Percentiles rank a stretch among this genome's conserved stretches.
Conservation (phyloP, 176 grass and related monocot species). For the Pontederia paniculata region DNA sequence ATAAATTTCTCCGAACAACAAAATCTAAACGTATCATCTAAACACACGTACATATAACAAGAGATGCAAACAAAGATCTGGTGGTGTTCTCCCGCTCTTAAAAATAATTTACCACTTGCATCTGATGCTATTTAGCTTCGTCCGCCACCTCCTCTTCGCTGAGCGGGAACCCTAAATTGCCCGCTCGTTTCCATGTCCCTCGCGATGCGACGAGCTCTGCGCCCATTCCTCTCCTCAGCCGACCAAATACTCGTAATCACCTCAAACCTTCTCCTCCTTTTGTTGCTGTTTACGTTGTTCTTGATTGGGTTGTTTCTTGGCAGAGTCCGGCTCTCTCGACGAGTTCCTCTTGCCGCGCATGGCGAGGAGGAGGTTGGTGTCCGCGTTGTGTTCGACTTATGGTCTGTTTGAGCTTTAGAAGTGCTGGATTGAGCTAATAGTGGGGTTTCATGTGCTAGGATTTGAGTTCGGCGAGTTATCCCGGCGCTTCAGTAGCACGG, state of each 20-base stretch:
- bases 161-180: too few relatives aligned
- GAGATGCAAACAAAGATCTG: too few relatives aligned
- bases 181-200: too few relatives aligned
- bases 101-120: too few relatives aligned
- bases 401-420: not conserved
- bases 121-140: too few relatives aligned
- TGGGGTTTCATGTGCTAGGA: constrained; percentile 17
- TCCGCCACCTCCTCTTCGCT: too few relatives aligned
- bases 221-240: constrained; percentile 7
- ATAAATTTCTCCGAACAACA: too few relatives aligned
- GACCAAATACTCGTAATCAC: constrained; percentile 10
- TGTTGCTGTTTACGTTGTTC: not conserved
- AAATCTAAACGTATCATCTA: too few relatives aligned
- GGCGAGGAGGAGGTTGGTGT: constrained; percentile 29
- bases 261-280: not conserved
- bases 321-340: constrained; percentile 23
- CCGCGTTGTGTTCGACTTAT: not conserved
- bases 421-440: not conserved
- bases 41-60: too few relatives aligned
- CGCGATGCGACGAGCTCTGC: constrained; percentile 13
- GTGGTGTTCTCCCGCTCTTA: too few relatives aligned
- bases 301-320: not conserved
- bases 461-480: not conserved
- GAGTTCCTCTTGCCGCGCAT: not conserved
- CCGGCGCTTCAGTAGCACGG: constrained; percentile 6